A percentile compares a stretch with the other conserved stretches of the same genome.
Evolutionary conservation across 768 basidiomycete species (phyloP).

Genomic region (Leucocoprinus birnbaumii): DNA sequence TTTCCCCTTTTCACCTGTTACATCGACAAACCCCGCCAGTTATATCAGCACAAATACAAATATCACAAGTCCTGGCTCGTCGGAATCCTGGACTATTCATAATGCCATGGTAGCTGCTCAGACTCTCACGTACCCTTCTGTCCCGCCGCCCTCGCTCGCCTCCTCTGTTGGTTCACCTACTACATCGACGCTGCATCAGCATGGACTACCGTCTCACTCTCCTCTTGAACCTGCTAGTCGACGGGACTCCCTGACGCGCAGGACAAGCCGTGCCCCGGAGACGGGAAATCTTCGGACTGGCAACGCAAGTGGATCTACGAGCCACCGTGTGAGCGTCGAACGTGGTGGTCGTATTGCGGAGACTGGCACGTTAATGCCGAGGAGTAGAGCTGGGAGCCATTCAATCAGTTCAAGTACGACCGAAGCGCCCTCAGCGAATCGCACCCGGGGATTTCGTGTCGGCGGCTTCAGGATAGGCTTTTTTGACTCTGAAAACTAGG

Average conservation of each 20-base stretch:
- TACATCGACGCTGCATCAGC: slow-evolving; percentile 42
- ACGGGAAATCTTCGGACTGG: slow-evolving; percentile 29
- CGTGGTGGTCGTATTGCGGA: slow-evolving; percentile 69
- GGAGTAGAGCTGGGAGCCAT: slow-evolving; percentile 11
- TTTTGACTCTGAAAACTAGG: slow-evolving; percentile 11
- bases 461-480: slow-evolving; percentile 10
- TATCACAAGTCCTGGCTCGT: slow-evolving; percentile 73
- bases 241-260: slow-evolving; percentile 42
- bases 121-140: slow-evolving; percentile 73
- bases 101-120: slow-evolving; percentile 29
- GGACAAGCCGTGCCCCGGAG: slow-evolving; percentile 30
- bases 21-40: slow-evolving; percentile 52
- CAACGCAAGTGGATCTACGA: slow-evolving; percentile 36
- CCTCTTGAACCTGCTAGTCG: slow-evolving; percentile 55
- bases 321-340: slow-evolving; percentile 58
- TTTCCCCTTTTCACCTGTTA: slow-evolving; percentile 62
- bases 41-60: slow-evolving; percentile 58
- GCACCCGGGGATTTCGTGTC: slow-evolving; percentile 4
- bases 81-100: slow-evolving; percentile 47
- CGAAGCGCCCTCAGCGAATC: slow-evolving; percentile 4
- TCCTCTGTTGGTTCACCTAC: slow-evolving; percentile 75
- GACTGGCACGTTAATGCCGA: slow-evolving; percentile 39
- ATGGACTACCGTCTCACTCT: slow-evolving; percentile 46
- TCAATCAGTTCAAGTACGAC: slow-evolving; percentile 3
- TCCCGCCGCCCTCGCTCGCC: slow-evolving; percentile 79